Base-by-base conservation (phyloP, 805 yeast genomes). In the Teunomyces barrocoloradensis region DNA sequence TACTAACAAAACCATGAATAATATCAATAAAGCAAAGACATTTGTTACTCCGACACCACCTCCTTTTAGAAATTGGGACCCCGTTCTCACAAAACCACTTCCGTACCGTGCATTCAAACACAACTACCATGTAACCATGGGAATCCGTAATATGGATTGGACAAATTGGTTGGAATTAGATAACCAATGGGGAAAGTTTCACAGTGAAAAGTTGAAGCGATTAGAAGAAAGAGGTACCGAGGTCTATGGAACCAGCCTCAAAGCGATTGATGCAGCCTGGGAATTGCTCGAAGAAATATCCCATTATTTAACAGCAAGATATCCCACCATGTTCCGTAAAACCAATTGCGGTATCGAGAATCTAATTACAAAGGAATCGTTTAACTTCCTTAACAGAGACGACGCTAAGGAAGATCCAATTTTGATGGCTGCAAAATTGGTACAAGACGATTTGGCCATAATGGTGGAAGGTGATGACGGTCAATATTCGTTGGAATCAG, bases 41-140 rank as follows among this genome's bases (percentile, higher is more conserved):
- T 81, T 71, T 57, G 56, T 59, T 25, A 67, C 78, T 9, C 87
- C 87, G 0, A 57, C 51, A 0, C 85, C 86, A 5, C 57, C 61
- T 23, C 72, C 77, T 7, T 80, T 57, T 51, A 63, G 68, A 18
- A 59, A 71, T 53, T 81, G 85, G 85, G 74, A 76, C 46, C 60
- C 77, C 42, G 61, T 64, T 10, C 65, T 64, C 3, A 81, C 86
- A 3, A 66, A 63, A 46, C 85, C 87, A 1, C 57, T 79, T 32
- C 83, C 86, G n/a, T 82, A 82, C 56, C 68, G 87, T 42, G 87
- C 89, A 0, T 84, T 84, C 66, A 81, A 75, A 58, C 84, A 81
- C 61, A 80, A 78, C 49, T 84, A 84, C 58, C 75, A 68, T 53
- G 75, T 84, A 42, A 84, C 84, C 20, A 84, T 84, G 89, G 89